Conservation (phyloP, 441 rosid genomes). For the Cnidoscolus chayamansa region DNA sequence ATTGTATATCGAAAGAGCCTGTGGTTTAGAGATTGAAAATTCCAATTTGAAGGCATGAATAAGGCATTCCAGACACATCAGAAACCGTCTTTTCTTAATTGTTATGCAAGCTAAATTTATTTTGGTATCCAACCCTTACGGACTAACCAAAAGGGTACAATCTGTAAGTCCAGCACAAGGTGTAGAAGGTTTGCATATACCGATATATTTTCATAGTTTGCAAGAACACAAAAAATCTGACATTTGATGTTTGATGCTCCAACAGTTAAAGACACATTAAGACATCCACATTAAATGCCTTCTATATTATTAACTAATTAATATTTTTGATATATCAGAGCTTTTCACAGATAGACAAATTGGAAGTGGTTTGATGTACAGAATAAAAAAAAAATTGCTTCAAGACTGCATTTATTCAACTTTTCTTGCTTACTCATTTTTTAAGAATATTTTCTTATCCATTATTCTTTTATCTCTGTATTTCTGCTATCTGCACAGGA, state of each 20-base stretch:
- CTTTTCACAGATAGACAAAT: neutral
- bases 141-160: neutral
- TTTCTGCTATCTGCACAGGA: neutral
- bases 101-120: neutral
- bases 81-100: neutral
- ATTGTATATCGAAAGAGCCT: neutral
- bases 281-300: no score
- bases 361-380: no score
- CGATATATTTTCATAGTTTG: neutral
- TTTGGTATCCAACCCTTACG: neutral
- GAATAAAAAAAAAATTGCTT: no score
- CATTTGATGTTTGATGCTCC: no score
- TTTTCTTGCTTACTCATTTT: neutral
- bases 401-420: neutral
- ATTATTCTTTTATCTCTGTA: neutral
- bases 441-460: neutral
- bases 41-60: neutral
- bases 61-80: neutral
- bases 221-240: no score
- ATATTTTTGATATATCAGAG: no score
- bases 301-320: no score
- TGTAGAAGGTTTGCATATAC: conserved; percentile 1
- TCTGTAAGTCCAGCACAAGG: neutral
- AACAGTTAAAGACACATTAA: no score
- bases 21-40: neutral